These are phyloP conservation scores for Diplodia sapinea DNA, from an alignment of 2,329 filamentous ascomycete genomes.

Conservation along the genomic window DNA sequence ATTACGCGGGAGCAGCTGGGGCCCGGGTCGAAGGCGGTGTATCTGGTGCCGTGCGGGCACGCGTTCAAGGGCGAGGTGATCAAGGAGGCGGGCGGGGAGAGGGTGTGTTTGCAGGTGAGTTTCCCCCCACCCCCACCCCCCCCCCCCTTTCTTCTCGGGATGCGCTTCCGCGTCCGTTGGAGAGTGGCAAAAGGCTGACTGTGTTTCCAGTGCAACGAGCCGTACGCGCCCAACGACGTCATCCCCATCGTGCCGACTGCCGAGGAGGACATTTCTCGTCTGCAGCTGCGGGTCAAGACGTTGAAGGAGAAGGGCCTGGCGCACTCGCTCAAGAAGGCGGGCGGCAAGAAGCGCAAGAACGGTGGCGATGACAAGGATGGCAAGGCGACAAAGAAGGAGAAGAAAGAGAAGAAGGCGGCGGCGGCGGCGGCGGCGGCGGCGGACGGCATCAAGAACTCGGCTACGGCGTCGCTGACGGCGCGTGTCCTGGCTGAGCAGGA, in stretches of 20 bases:
- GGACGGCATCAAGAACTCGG: conserved; percentile 81
- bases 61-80: conserved; percentile 88
- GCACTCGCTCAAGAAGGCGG: conserved; percentile 84
- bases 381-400: conserved; percentile 21
- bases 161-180: no score
- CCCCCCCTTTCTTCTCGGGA: no score
- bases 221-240: conserved; percentile 75
- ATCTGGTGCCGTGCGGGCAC: conserved; percentile 93
- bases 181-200: no score
- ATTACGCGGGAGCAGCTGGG: conserved; percentile 87
- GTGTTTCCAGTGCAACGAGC: conserved; percentile 65
- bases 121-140: no score
- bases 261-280: conserved; percentile 70
- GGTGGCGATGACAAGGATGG: conserved; percentile 41
- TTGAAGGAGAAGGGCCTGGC: conserved; percentile 75
- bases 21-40: conserved; percentile 78
- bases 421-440: no score
- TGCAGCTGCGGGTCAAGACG: conserved; percentile 70
- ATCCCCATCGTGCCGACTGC: conserved; percentile 80
- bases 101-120: conserved; percentile 61
- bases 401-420: conserved; percentile 13
- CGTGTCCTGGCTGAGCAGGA: conserved; percentile 89
- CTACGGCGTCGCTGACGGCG: conserved; percentile 83
- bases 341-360: conserved; percentile 59
- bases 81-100: conserved; percentile 72